Evolutionary conservation across 495 filamentous ascomycete genomes (phyloP).

Genomic region (Xeromyces bisporus): DNA sequence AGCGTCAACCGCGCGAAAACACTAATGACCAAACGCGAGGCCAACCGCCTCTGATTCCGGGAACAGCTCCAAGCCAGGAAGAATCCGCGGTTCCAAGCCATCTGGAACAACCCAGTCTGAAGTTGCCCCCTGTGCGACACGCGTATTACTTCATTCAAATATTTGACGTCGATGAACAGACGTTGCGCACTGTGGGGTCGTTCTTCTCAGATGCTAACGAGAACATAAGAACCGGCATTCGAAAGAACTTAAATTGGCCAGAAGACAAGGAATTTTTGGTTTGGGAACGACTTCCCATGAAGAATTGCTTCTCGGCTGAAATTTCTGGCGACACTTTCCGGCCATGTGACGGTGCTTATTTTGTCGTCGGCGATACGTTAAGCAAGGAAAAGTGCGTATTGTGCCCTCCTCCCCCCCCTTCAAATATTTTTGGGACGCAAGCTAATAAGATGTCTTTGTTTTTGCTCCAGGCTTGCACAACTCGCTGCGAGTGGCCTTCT

Average conservation of each 20-base stretch:
- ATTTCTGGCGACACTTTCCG: slow-evolving; percentile 26
- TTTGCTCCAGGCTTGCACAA: slow-evolving; percentile 13
- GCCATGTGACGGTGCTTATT: slow-evolving; percentile 23
- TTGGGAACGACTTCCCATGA: slow-evolving; percentile 28
- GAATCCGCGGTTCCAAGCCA: neutral
- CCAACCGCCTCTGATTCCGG: slow-evolving; percentile 1
- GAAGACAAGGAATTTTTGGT: slow-evolving; percentile 25
- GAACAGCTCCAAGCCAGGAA: neutral
- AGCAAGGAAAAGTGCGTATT: slow-evolving; percentile 21
- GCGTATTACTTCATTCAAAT: slow-evolving; percentile 34
- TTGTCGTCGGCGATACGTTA: slow-evolving; percentile 28
- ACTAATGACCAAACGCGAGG: neutral
- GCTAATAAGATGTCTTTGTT: too few relatives aligned
- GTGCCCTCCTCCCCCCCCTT: neutral
- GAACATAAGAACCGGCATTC: slow-evolving; percentile 27
- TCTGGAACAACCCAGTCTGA: slow-evolving; percentile 2
- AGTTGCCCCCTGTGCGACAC: slow-evolving; percentile 18
- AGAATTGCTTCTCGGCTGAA: slow-evolving; percentile 21
- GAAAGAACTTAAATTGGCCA: slow-evolving; percentile 23
- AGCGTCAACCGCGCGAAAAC: neutral
- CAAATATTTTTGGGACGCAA: too few relatives aligned
- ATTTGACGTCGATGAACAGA: slow-evolving; percentile 33
- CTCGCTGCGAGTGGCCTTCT: slow-evolving; percentile 26
- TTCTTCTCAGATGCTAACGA: slow-evolving; percentile 28
- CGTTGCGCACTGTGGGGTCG: slow-evolving; percentile 34